Evolutionary conservation across 75 land plant species (phyloP), one percentile per base, ranked within the genome.

Genomic region (Cupressus sempervirens): DNA sequence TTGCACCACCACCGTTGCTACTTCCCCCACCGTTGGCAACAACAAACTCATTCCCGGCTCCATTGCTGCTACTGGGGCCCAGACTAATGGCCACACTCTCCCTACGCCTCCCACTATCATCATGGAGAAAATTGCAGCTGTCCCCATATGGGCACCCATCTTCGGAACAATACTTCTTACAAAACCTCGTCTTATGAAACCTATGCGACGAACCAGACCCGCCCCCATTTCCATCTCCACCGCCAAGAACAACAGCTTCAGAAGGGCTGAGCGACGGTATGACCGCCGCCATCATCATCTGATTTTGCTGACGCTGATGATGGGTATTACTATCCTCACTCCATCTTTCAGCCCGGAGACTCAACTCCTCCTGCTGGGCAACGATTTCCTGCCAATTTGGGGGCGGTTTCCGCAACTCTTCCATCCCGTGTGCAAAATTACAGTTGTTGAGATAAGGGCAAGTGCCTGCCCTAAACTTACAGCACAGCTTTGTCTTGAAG

Each of bases 341-440:
- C 74, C 74, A 72, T 32, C 74, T 3, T 32, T 56, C 62, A 18
- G 62, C 62, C 62, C 62, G 20, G 7, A 56, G 73, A 32, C 3
- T 32, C n/a, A 3, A 4, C 74, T 72, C 74, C 74, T 72, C 35
- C 74, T 72, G 74, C 74, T 72, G 74, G 15, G 82, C 82, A 12
- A 80, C 82, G 26, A 80, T 80, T 41, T 80, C 82, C 13, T 80
- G 82, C 82, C 82, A 83, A 34, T 83, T 81, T 2, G 86, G 86
- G 13, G 92, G 88, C 50, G 89, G 92, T 53, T 86, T 89, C 20
- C 91, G 86, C 23, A 89, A 84, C 82, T 91, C 92, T 87, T 91
- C 91, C 87, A 87, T 87, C 3, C 91, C 91, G 26, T 89, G 92
- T 41, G 91, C 91, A 70, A 91, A 91, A 81, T 87, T 91, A 80